Percentiles rank a stretch among this genome's conserved stretches.
These are phyloP conservation scores for Neurospora crassa DNA, from an alignment of 2,329 filamentous ascomycete genomes.

Conservation along the genomic window DNA sequence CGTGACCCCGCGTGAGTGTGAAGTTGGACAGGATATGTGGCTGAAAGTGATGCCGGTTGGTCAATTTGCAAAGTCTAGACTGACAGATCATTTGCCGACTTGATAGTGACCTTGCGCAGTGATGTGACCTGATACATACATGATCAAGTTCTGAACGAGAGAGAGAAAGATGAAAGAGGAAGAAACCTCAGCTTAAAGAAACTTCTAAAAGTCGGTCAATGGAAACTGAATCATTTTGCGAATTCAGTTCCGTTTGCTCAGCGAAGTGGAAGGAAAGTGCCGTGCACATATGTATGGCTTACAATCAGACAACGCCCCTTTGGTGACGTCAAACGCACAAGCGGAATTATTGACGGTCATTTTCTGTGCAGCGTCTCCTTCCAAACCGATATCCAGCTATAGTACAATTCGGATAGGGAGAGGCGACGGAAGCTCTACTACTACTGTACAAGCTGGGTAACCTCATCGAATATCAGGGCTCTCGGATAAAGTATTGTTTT, in stretches of 20 bases:
- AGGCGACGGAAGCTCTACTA: neutral
- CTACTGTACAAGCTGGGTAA: too few relatives aligned
- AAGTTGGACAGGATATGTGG: neutral
- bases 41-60: neutral
- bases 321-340: neutral
- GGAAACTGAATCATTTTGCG: neutral
- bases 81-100: neutral
- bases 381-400: neutral
- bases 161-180: neutral
- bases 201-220: neutral
- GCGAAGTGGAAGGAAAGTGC: neutral
- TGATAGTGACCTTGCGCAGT: neutral
- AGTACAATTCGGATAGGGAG: neutral
- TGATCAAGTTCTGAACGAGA: neutral
- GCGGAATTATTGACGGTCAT: too few relatives aligned
- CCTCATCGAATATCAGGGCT: neutral
- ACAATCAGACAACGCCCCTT: neutral
- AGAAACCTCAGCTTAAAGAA: neutral
- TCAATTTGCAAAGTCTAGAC: neutral
- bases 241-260: neutral
- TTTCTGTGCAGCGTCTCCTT: neutral
- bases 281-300: neutral
- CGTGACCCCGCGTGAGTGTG: neutral
- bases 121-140: neutral
- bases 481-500: neutral